Evolutionary conservation across 2,329 filamentous ascomycete genomes (phyloP).

Genomic region (Salinomyces thailandicus): DNA sequence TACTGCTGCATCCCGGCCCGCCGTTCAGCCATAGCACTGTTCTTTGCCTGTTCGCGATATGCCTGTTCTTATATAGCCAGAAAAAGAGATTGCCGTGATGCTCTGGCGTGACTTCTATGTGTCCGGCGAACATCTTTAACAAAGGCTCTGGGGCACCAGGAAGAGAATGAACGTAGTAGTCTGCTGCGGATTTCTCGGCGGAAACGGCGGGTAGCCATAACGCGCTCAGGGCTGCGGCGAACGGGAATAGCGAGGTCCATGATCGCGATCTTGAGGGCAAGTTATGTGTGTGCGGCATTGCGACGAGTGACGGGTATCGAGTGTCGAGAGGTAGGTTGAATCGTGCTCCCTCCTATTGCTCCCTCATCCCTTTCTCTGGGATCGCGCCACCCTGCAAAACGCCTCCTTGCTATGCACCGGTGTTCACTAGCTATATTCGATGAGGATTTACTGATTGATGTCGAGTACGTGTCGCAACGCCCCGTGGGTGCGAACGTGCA

Average conservation of each 20-base stretch:
- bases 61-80: constrained; percentile 93
- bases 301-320: no score
- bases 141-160: constrained; percentile 73
- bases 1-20: constrained; percentile 91
- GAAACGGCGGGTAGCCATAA: constrained; percentile 3
- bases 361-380: not conserved
- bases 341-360: constrained; percentile 1
- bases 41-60: constrained; percentile 82
- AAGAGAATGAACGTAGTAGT: constrained; percentile 80
- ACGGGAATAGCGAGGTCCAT: constrained; percentile 1
- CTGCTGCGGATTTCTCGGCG: constrained; percentile 55
- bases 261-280: constrained; percentile 2
- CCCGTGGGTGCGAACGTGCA: no score
- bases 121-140: constrained; percentile 96
- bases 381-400: no score
- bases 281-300: constrained; percentile 4
- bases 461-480: no score
- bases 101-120: constrained; percentile 78
- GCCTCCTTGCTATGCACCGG: no score
- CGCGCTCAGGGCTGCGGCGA: not conserved
- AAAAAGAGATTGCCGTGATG: constrained; percentile 94
- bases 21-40: constrained; percentile 97
- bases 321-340: not conserved
- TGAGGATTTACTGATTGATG: no score
- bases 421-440: no score